Evolutionary conservation across 345 rosid species (phyloP), one percentile per base, ranked within the genome.

Genomic region (Populus pruinosa): DNA sequence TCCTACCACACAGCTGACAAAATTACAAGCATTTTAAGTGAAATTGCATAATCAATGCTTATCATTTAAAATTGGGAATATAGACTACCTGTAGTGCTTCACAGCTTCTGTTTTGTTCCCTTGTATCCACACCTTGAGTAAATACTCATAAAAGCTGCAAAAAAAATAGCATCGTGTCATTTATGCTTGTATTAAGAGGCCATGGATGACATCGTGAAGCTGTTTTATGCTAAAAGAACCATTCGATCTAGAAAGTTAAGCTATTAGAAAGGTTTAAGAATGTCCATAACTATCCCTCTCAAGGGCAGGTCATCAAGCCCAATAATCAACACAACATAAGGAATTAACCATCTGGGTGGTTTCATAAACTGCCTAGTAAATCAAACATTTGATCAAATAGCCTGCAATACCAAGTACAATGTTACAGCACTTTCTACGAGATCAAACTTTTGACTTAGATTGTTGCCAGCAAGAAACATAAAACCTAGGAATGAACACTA

Each of bases 51-150:
- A 47, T 47, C 53, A 47, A 47, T 47, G 53, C 53, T 14, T 47
- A 47, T 47, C 18, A 14, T 47, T 13, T 47, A 47, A 39, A 9
- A 39, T 6, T 9, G 8, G 43, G 43, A 33, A 43, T 43, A 43
- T 47, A 47, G 53, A 47, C 18, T 73, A 96, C 99, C 99, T 91
- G 70, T 93, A 96, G 59, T 47, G 83, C 79, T 82, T 89, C 71
- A 96, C 92, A 39, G 86, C 83, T 73, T 89, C 82, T 18, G 98
- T 93, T 89, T 85, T 91, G 86, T 91, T 93, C 77, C 99, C 99
- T 79, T 93, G 97, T 72, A 96, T 83, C 99, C 99, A 96, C 75
- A 88, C 98, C 82, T 96, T 96, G 80, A 96, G 99, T 86, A 96
- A 83, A 83, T 96, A 96, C 77, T 96, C 99, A 71, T 96, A 96